Base-by-base conservation (phyloP, 805 yeast species). In the Vanderwaltozyma yarrowii region DNA sequence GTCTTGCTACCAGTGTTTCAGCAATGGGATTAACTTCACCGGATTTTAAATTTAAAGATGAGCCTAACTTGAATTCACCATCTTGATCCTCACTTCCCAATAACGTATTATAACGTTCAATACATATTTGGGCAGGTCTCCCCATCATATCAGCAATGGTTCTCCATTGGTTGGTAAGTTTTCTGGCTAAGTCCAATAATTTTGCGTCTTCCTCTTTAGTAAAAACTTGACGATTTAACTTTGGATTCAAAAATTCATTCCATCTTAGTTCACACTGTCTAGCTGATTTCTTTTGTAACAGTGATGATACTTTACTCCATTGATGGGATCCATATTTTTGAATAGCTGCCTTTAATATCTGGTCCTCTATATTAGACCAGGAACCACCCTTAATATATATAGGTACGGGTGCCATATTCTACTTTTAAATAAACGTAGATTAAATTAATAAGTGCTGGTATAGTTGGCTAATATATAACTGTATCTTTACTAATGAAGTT, bases 131-230 rank as follows among this genome's bases (percentile, higher is more conserved):
- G 0, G 95, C 89, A 0, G 96, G 84, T 42, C 96, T 66, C 0
- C 88, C 87, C 57, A 88, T 65, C 9, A 78, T 58, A 6, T 83
- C 74, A 1, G 94, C 81, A n/a, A 92, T 83, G 1, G 92, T 76
- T 33, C 94, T 72, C 98, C 98, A 89, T 61, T 88, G 96, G 44
- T 88, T 86, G 1, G 97, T 96, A 47, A 88, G 62, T 25, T 77
- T 58, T 47, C 74, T 72, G 0, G 83, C 87, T 42, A 86, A 51
- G 25, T 72, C 69, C 40, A 87, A 56, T 33, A 89, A 64, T 52
- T 73, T 72, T 32, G 73, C 78, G 56, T 89, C 98, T 42, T 88
- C 95, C 20, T 74, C 79, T 21, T 69, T 65, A 0, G 80, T 62
- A 92, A 96, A 92, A 20, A 71, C 78, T 1, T 60, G 42, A 45